Percentiles rank a stretch among this genome's conserved stretches.
phyloP scores from a whole-genome alignment of 2,329 filamentous ascomycete genomes.

The Aspergillus unguis region DNA sequence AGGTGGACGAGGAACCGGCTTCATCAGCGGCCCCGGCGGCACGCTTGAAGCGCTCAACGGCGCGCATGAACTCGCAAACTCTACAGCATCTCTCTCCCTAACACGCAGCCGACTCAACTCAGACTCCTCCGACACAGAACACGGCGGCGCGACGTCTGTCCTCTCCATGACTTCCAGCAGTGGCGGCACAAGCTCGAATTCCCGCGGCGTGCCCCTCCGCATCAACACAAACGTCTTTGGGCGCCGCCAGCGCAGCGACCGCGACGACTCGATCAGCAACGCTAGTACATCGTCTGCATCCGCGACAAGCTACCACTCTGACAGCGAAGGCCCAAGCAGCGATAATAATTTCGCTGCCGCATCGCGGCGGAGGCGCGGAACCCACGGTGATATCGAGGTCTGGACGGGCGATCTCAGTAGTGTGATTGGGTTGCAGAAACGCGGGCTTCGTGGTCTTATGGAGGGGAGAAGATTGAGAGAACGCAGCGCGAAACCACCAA shows the following conservation, averaged over 20 bases:
- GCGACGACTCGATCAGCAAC: conserved; percentile 30
- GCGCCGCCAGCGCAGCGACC: conserved; percentile 26
- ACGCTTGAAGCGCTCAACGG: conserved; percentile 43
- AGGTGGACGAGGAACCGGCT: conserved; percentile 78
- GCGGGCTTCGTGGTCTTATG: conserved; percentile 88
- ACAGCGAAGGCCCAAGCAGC: conserved; percentile 33
- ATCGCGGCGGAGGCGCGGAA: conserved; percentile 39
- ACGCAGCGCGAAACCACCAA: conserved; percentile 48
- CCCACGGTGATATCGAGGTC: conserved; percentile 55
- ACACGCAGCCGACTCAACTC: conserved; percentile 34
- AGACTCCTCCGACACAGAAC: conserved; percentile 40
- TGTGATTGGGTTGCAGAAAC: conserved; percentile 92
- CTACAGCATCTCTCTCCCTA: conserved; percentile 22
- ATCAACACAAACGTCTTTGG: conserved; percentile 39
- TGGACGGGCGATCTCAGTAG: conserved; percentile 74
- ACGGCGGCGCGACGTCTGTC: conserved; percentile 27
- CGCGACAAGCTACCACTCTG: conserved; percentile 36
- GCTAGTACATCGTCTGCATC: conserved; percentile 21
- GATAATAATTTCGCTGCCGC: conserved; percentile 35
- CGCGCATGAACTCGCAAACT: conserved; percentile 24
- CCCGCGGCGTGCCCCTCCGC: conserved; percentile 36
- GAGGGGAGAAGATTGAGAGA: conserved; percentile 85
- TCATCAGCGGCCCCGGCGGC: conserved; percentile 53
- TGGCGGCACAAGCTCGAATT: conserved; percentile 24
- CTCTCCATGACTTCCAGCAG: conserved; percentile 30